phyloP scores from a whole-genome alignment of 495 filamentous ascomycete species.

The Annulohypoxylon stygium region DNA sequence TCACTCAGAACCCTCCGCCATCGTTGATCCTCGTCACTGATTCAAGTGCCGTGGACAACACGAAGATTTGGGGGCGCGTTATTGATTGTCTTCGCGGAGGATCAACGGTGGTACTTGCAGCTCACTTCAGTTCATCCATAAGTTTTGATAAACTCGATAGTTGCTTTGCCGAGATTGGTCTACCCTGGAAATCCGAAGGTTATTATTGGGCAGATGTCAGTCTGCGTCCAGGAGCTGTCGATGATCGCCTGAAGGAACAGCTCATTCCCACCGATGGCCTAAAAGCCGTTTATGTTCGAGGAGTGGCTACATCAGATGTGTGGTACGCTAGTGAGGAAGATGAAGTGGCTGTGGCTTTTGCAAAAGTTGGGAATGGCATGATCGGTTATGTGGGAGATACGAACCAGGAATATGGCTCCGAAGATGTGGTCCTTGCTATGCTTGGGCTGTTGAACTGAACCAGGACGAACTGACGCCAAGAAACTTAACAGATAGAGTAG shows the following conservation, averaged over 20 bases:
- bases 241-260: slow-evolving; percentile 1
- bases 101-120: slow-evolving; percentile 11
- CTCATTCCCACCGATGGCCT: slow-evolving; percentile 9
- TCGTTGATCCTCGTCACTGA: slow-evolving; percentile 8
- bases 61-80: slow-evolving; percentile 7
- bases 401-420: background rate
- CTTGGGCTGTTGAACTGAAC: slow-evolving; percentile 9
- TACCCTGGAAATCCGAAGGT: slow-evolving; percentile 3
- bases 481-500: slow-evolving; percentile 5
- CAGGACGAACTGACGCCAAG: background rate
- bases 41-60: background rate
- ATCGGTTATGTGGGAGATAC: slow-evolving; percentile 8
- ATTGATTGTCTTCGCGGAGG: slow-evolving; percentile 13
- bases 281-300: slow-evolving; percentile 9
- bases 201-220: slow-evolving; percentile 2
- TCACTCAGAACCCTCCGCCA: slow-evolving; percentile 10
- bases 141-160: background rate
- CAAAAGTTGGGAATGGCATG: slow-evolving; percentile 10
- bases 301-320: slow-evolving; percentile 9
- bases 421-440: slow-evolving; percentile 10
- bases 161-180: slow-evolving; percentile 12
- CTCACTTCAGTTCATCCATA: slow-evolving; percentile 2
- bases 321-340: slow-evolving; percentile 1
- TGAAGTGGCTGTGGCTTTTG: slow-evolving; percentile 7
- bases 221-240: slow-evolving; percentile 7